Evolutionary conservation across 495 filamentous ascomycete species (phyloP), one percentile per base, ranked within the genome.

Genomic region (Daldinia loculata): DNA sequence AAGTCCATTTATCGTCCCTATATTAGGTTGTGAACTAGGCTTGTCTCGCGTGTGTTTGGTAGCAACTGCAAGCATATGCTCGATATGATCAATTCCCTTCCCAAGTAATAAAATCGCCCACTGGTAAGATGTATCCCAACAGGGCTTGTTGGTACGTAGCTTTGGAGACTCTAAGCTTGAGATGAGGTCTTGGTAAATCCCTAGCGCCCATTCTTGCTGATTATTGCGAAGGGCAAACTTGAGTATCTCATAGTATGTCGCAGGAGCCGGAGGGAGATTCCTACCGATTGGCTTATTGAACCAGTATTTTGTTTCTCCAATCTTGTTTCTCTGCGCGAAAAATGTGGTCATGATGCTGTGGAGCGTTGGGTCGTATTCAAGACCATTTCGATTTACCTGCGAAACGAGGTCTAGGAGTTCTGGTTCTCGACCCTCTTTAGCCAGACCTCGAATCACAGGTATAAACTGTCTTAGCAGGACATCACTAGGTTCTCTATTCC

Each of bases 41-140:
- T 77, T 79, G 34, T 84, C 76, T 32, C 78, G 73, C 15, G 84
- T 83, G 6, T 75, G 77, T 66, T 84, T 80, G 6, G 75, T 68
- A 83, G 93, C 90, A 52, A 90, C 82, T 5, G 84, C 70, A 61
- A 94, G 83, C 84, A 92, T 91, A 52, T 85, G 82, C 57, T 88
- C 88, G 32, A 97, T 83, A 51, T 90, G 88, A 69, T 91, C 87
- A 5, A 91, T 88, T 11, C 88, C 87, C 74, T 87, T 90, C 8
- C 89, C 90, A 66, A 90, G 86, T 38, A 79, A 76, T 12, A 89
- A 84, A 12, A 90, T 90, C 27, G 92, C 88, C 91, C 92, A 97
- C 53, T 91, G 86, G 45, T 97, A 84, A 6, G 90, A 80, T 32
- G 90, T 83, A 69, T 94, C 89, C 86, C 91, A 91, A n/a, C 74